Evolutionary conservation across 1,139 yeast genomes (phyloP), one percentile per base, ranked within the genome.

Genomic region (Suhomyces yuchorum): DNA sequence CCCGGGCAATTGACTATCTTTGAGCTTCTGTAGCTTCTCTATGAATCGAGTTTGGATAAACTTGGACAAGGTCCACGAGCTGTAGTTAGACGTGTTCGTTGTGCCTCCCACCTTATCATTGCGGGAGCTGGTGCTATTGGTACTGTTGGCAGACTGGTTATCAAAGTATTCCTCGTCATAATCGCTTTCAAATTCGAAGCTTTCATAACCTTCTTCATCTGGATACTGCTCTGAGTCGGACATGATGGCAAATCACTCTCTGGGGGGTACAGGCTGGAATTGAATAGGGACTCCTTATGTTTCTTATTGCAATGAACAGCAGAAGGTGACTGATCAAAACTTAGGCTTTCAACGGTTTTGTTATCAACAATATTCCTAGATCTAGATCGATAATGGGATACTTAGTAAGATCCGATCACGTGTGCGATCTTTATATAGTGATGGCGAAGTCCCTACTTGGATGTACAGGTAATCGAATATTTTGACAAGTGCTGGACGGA

Each of bases 61-160:
- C 22, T 60, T 58, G 9, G 56, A 57, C 9, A 67, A 36, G 0
- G 62, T 59, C 75, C 75, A 70, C 6, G 71, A 61, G 19, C 40
- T 46, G 44, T 43, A 48, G 8, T 26, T 26, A 39, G 50, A 19
- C 3, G 42, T 11, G 18, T 35, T 15, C 9, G 15, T 19, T 9
- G 42, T 2, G 4, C 23, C 19, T 17, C 9, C 9, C 8, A 22
- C 23, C 6, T 33, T 37, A 4, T 49, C 51, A n/a, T 35, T 37
- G 15, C 40, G 37, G 9, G 42, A 39, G 14, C 43, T 14, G 6
- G 42, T 39, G 20, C 40, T 39, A 26, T 40, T 39, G 32, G 37
- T 39, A 19, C 49, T 46, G 9, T 42, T 32, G 32, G 17, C 40
- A 8, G 49, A 46, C 17, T 43, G 42, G 39, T 43, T 42, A 22